phyloP scores from a whole-genome alignment of 768 basidiomycete species.

The Amanita rimosa region DNA sequence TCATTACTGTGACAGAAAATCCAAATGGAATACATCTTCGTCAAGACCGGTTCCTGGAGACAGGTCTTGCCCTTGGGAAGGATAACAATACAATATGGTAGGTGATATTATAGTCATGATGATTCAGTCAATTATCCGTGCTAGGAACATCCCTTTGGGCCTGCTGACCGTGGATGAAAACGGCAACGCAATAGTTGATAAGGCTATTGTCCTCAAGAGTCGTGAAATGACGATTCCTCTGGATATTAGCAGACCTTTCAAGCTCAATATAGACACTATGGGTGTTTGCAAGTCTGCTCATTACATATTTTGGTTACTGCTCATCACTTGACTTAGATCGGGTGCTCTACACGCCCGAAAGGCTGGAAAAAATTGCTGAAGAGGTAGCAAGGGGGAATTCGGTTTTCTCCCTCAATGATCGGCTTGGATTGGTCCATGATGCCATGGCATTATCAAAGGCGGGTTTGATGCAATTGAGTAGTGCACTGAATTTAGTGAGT shows the following conservation, averaged over 20 bases:
- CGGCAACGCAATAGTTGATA: constrained; percentile 52
- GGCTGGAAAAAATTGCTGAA: constrained; percentile 64
- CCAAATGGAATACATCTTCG: constrained; percentile 61
- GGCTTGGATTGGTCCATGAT: constrained; percentile 84
- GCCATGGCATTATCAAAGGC: constrained; percentile 71
- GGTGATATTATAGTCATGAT: constrained; percentile 2
- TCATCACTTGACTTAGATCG: constrained; percentile 41
- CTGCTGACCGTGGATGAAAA: constrained; percentile 49
- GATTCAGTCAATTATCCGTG: background rate
- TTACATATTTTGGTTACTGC: background rate
- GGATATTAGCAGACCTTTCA: constrained; percentile 72
- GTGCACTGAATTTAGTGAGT: constrained; percentile 62
- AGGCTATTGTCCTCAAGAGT: constrained; percentile 48
- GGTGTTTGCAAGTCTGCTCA: constrained; percentile 65
- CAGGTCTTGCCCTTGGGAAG: constrained; percentile 63
- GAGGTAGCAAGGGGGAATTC: constrained; percentile 63
- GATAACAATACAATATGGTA: constrained; percentile 88
- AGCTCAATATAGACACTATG: constrained; percentile 81
- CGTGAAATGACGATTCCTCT: constrained; percentile 59
- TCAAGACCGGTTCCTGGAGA: constrained; percentile 90
- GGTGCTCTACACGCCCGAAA: constrained; percentile 75
- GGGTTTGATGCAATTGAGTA: constrained; percentile 68
- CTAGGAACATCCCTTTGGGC: constrained; percentile 73
- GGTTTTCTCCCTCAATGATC: constrained; percentile 71
- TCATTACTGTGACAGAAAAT: constrained; percentile 76